These are phyloP conservation scores for Fusarium sororula DNA, from an alignment of 2,329 filamentous ascomycete genomes.

Conservation along the genomic window DNA sequence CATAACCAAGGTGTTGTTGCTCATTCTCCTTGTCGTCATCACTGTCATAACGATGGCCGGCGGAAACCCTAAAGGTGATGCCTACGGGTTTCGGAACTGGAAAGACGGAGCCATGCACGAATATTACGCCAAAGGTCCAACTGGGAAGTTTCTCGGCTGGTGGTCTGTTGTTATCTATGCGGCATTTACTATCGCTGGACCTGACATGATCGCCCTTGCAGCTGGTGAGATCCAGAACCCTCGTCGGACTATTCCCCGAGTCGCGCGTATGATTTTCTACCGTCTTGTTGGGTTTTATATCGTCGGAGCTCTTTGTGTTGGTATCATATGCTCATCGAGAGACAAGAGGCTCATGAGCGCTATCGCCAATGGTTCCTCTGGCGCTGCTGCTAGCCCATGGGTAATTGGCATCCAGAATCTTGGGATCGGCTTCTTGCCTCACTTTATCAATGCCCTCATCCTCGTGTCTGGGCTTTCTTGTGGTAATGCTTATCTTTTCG, in stretches of 20 bases:
- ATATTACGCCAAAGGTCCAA: slow-evolving; percentile 35
- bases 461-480: slow-evolving; percentile 59
- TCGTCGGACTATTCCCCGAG: slow-evolving; percentile 69
- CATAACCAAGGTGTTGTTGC: background rate
- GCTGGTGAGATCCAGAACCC: slow-evolving; percentile 72
- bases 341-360: slow-evolving; percentile 50
- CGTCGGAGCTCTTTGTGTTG: slow-evolving; percentile 65
- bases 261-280: slow-evolving; percentile 77
- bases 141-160: slow-evolving; percentile 70
- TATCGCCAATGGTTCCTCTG: slow-evolving; percentile 58
- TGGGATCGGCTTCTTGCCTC: slow-evolving; percentile 60
- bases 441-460: slow-evolving; percentile 69
- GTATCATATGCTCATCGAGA: slow-evolving; percentile 63
- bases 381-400: slow-evolving; percentile 66
- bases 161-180: slow-evolving; percentile 68
- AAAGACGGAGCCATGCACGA: background rate
- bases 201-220: slow-evolving; percentile 69
- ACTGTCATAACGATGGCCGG: background rate
- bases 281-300: slow-evolving; percentile 76
- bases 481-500: slow-evolving; percentile 58
- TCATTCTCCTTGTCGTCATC: background rate
- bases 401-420: slow-evolving; percentile 65
- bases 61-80: background rate
- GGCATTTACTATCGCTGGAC: slow-evolving; percentile 72
- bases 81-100: background rate